Base-by-base conservation (phyloP, 2,329 filamentous ascomycete species). In the Emmonsia crescens region DNA sequence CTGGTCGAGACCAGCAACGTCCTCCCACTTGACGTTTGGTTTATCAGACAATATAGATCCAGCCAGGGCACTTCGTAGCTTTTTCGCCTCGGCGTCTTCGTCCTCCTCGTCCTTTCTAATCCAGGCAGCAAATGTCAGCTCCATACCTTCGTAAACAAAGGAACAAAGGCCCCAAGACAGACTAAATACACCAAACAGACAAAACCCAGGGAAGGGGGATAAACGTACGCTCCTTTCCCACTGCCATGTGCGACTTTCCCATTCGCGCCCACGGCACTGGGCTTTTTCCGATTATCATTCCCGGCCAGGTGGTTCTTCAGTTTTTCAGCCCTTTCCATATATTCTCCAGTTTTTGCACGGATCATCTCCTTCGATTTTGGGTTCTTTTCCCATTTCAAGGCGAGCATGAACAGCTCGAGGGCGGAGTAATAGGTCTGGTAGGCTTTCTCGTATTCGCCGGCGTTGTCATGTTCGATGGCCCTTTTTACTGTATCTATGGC, bases 351-450 rank as follows among this genome's bases (percentile, higher is more conserved):
- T 80, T 97, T 97, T 69, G 89, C 86, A 68, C 94, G 88, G 76
- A 99, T 96, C 84, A 96, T 96, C 73, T 95, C 91, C 81, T 97
- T 97, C 66, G 91, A 92, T 70, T 92, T 93, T 66, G 89, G 86
- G 79, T 96, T 97, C 84, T 97, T 99, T 80, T 99, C 94, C 93
- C 93, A 99, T 82, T 99, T 99, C 64, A 99, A 83, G 40, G 94
- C 94, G 64, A 97, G 89, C 89, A 99, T 96, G 82, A 97, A 99
- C 62, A 97, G 85, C 78, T 99, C 93, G 69, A 99, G 89, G 59
- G 93, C 88, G 68, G 91, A 87, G 80, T 96, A 96, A 84, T 99
- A 99, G 65, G 89, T 83, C 73, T 96, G 89, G 76, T 97, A 97
- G 61, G 94, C 94, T 76, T 95, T 93, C 71, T 96, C 91, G 78